Base-by-base conservation (phyloP, 1,139 yeast genomes). In the Sugiyamaella japonica region DNA sequence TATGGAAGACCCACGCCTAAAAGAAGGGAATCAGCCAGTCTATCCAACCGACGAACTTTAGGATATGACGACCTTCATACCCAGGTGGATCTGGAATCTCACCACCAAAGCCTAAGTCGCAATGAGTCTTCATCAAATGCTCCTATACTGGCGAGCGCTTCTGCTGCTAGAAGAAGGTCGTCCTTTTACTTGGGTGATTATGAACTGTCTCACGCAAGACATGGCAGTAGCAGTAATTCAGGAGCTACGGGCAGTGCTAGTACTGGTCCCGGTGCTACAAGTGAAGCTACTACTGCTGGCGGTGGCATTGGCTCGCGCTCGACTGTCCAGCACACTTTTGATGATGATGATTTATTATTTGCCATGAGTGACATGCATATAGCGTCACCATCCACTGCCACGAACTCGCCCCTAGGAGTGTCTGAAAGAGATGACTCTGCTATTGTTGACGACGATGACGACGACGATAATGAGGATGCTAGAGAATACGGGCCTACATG, bases 291-390 rank as follows among this genome's bases (percentile, higher is more conserved):
- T 32, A 10, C 50, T 50, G 34, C 49, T 52, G 31, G 17, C 16
- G 16, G n/a, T 13, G 42, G 42, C 16, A 39, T 44, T 12, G 45
- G 40, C 7, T 32, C 40, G n/a, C 40, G 48, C 3, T 39, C 51
- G 16, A 29, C 29, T 10, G 13, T 39, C 12, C 31, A 48, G 13
- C 52, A 48, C 8, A 23, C 80, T 36, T 85, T 82, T 39, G 89
- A 85, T 44, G 95, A 87, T 59, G 96, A 88, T 60, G 96, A 88
- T 58, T 73, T 89, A 64, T 73, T 89, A 55, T 89, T 89, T 70
- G 86, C 95, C 31, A 88, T 89, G 95, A 89, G 96, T 67, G 96
- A 89, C 66, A 87, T 87, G 93, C 84, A 85, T 57, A 45, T 70
- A 31, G 50, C 20, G 2, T 34, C 50, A 13, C 47, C 54, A 15